A percentile compares a stretch with the other conserved stretches of the same genome.
These are phyloP conservation scores for Arthrobotrys musiformis DNA, from an alignment of 2,329 filamentous ascomycete genomes.

Conservation along the genomic window DNA sequence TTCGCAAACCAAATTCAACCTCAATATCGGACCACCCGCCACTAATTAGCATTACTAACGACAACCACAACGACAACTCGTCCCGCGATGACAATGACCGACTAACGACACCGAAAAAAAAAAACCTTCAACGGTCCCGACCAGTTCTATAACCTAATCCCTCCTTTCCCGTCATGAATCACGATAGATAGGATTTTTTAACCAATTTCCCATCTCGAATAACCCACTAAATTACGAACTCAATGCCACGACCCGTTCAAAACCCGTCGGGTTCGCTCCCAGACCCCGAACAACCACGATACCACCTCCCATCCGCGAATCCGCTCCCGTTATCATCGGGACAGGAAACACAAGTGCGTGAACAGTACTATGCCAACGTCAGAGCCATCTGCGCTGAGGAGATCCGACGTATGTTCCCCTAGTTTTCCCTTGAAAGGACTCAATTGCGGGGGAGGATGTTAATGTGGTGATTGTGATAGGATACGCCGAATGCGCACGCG, in stretches of 20 bases:
- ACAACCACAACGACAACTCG: background rate
- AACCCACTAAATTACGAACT: background rate
- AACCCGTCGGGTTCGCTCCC: conserved; percentile 46
- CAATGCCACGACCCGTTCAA: conserved; percentile 41
- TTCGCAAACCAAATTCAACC: conserved; percentile 25
- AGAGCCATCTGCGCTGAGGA: conserved; percentile 78
- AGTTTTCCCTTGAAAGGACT: background rate
- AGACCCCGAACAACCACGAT: conserved; percentile 39
- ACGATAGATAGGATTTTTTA: conserved; percentile 44
- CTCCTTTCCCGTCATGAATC: conserved; percentile 51
- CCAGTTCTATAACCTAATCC: background rate
- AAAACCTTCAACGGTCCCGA: background rate
- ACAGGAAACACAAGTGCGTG: conserved; percentile 83
- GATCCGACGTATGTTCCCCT: conserved; percentile 68
- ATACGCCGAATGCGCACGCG: conserved; percentile 88
- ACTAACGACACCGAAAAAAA: too few species aligned
- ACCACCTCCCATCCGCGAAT: conserved; percentile 71
- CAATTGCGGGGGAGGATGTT: too few species aligned
- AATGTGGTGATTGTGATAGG: conserved; percentile 66
- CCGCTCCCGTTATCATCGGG: conserved; percentile 83
- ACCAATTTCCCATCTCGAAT: background rate
- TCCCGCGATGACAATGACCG: conserved; percentile 10
- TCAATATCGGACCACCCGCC: conserved; percentile 30
- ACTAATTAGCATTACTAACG: too few species aligned
- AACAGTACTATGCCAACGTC: conserved; percentile 83